These are phyloP conservation scores for Colletotrichum tanaceti DNA, from an alignment of 2,329 filamentous ascomycete species.

Conservation along the genomic window DNA sequence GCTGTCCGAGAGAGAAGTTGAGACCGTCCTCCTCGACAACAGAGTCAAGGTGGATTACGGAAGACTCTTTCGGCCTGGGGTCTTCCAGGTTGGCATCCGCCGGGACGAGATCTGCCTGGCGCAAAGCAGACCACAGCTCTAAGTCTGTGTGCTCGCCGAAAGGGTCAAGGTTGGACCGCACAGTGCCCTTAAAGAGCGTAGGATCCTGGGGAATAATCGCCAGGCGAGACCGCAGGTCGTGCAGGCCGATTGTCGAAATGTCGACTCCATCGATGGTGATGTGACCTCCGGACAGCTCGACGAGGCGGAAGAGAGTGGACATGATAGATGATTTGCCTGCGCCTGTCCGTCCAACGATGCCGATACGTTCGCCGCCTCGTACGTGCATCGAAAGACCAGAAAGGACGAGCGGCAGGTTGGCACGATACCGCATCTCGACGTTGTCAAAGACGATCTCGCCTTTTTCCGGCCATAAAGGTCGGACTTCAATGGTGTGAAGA, in stretches of 20 bases:
- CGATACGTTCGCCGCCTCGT: conserved; percentile 80
- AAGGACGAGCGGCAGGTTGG: conserved; percentile 77
- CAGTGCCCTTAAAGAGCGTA: conserved; percentile 83
- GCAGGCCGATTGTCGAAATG: conserved; percentile 79
- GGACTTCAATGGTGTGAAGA: conserved; percentile 78
- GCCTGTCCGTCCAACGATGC: conserved; percentile 83
- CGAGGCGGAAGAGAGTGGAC: conserved; percentile 82
- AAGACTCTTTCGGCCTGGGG: conserved; percentile 49
- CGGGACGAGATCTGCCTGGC: conserved; percentile 78
- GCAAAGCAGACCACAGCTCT: conserved; percentile 80
- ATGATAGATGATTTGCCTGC: conserved; percentile 88
- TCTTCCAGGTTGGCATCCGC: conserved; percentile 48
- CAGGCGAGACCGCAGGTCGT: conserved; percentile 79
- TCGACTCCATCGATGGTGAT: conserved; percentile 75
- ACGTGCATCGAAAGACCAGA: conserved; percentile 79
- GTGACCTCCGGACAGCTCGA: conserved; percentile 71
- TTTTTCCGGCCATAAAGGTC: conserved; percentile 83
- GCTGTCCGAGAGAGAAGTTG: conserved; percentile 94
- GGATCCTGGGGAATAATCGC: conserved; percentile 89
- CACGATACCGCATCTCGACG: conserved; percentile 83
- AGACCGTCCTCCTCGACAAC: conserved; percentile 92
- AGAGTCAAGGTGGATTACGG: conserved; percentile 83
- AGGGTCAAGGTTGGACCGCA: conserved; percentile 83
- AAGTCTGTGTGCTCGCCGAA: conserved; percentile 83
- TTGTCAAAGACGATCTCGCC: conserved; percentile 83